Conservation (phyloP, 495 filamentous ascomycete genomes). For the Umbilicaria muhlenbergii region DNA sequence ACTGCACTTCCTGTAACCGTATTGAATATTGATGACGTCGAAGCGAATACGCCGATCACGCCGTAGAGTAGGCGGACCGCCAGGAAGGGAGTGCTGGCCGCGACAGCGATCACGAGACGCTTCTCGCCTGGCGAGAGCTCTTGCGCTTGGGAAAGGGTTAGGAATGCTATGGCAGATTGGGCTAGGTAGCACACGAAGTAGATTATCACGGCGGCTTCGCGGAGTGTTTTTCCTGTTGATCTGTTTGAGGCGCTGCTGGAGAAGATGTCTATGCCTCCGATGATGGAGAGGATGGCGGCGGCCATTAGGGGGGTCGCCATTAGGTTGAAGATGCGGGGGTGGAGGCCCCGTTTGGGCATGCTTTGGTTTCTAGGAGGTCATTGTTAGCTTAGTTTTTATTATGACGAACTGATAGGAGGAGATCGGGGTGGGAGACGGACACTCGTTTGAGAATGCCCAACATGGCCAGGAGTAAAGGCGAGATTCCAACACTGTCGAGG, state of each 20-base stretch:
- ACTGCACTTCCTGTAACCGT: neutral
- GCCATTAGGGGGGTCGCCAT: neutral
- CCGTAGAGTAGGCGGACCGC: slow-evolving; percentile 6
- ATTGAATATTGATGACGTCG: slow-evolving; percentile 1
- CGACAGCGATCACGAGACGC: slow-evolving; percentile 1
- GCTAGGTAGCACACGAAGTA: slow-evolving; percentile 8
- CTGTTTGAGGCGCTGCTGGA: neutral
- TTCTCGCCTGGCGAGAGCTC: slow-evolving; percentile 1
- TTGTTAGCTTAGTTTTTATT: too few relatives aligned
- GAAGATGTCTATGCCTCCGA: slow-evolving; percentile 4
- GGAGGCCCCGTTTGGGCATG: neutral
- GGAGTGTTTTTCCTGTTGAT: slow-evolving; percentile 1
- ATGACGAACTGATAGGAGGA: too few relatives aligned
- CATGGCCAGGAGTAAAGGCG: slow-evolving; percentile 8
- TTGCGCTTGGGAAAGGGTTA: neutral
- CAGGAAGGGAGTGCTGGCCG: slow-evolving; percentile 5
- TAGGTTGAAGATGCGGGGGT: neutral
- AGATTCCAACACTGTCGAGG: slow-evolving; percentile 5
- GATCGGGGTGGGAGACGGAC: neutral
- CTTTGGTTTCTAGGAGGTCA: too few relatives aligned
- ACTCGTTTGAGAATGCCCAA: slow-evolving; percentile 6
- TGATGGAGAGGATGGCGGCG: slow-evolving; percentile 5
- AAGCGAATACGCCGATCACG: slow-evolving; percentile 5
- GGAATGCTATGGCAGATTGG: slow-evolving; percentile 1
- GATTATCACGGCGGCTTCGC: slow-evolving; percentile 6